Base-by-base conservation (phyloP, 225 moss, liverwort and hornwort species). In the Pleurozium schreberi region DNA sequence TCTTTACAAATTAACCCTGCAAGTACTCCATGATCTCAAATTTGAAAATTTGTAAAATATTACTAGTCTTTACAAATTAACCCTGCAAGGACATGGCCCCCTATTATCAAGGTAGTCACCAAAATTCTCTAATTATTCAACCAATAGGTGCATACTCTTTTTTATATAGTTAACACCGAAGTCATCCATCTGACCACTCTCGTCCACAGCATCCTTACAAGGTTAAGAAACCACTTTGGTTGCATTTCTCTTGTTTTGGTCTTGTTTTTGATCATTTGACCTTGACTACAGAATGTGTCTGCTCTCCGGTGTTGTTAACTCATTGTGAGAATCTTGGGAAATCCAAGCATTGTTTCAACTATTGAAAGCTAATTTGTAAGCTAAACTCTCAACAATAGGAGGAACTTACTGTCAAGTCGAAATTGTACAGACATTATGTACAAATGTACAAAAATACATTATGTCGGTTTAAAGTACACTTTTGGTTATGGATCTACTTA, bases 171-270 rank as follows among this genome's bases (percentile, higher is more conserved):
- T n/a, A n/a, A n/a, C n/a, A n/a, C n/a, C n/a, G n/a, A n/a, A n/a
- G n/a, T n/a, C n/a, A n/a, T n/a, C n/a, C n/a, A n/a, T n/a, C n/a
- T n/a, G n/a, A n/a, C n/a, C n/a, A n/a, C n/a, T n/a, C n/a, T n/a
- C n/a, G n/a, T n/a, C n/a, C n/a, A n/a, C n/a, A n/a, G n/a, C n/a
- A n/a, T n/a, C n/a, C n/a, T n/a, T n/a, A n/a, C n/a, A n/a, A n/a
- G n/a, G n/a, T n/a, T n/a, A 27, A 1, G 0, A 69, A 74, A 47
- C 4, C 11, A 31, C 11, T 74, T 47, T 1, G 1, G 0, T 30
- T 30, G 47, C 18, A 31, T 47, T 45, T 28, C 2, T 45, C 18
- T 47, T 18, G n/a, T n/a, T n/a, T n/a, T n/a, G n/a, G n/a, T n/a
- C n/a, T n/a, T n/a, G n/a, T n/a, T n/a, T n/a, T n/a, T n/a, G n/a